phyloP scores from a whole-genome alignment of 768 basidiomycete species.

The Myochromella boudieri region DNA sequence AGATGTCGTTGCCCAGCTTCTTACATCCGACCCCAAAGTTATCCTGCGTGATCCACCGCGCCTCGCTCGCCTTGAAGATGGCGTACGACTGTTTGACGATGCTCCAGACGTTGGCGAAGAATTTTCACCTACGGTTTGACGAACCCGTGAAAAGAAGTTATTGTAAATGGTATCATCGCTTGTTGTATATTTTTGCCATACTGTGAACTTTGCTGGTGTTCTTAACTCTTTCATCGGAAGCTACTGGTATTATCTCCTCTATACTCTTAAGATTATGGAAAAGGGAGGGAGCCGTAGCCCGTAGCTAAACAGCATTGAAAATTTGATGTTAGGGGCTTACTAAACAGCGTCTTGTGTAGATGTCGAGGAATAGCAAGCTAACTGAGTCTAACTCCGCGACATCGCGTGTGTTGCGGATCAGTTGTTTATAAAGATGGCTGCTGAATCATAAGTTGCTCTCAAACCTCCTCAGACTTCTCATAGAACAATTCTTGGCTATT shows the following conservation, averaged over 20 bases:
- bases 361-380: not conserved
- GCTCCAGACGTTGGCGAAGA: slow-evolving; percentile 5
- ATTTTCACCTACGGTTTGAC: slow-evolving; percentile 6
- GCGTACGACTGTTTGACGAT: slow-evolving; percentile 3
- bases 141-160: not conserved
- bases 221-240: not conserved
- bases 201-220: not conserved
- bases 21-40: slow-evolving; percentile 8
- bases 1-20: slow-evolving; percentile 8
- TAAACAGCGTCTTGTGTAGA: not conserved
- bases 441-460: too few species aligned
- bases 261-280: not conserved
- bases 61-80: not conserved
- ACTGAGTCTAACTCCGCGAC: not conserved
- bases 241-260: not conserved
- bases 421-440: not conserved
- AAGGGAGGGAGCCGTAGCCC: not conserved
- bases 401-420: too few species aligned
- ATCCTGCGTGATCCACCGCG: slow-evolving; percentile 10
- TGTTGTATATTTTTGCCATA: not conserved
- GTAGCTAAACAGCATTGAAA: not conserved
- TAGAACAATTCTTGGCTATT: too few species aligned
- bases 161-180: not conserved
- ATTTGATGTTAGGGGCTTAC: not conserved
- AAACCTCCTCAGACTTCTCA: too few species aligned